Base-by-base conservation (phyloP, 371 early-diverging fungal genomes). In the Actinomortierella wolfii region DNA sequence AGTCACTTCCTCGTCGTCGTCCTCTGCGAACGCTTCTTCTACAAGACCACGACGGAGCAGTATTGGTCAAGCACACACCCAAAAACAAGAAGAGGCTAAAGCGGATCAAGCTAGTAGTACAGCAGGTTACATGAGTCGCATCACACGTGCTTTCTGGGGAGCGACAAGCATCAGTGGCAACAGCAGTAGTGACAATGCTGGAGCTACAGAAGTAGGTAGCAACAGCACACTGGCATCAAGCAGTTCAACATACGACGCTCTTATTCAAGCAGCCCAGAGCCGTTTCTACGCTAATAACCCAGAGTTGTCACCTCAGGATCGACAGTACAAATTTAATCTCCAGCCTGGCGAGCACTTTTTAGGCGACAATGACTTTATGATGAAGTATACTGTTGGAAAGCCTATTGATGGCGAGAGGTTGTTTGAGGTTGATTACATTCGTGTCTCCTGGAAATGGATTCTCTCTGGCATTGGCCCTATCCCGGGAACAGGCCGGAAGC, bases 401-500 rank as follows among this genome's bases (percentile, higher is more conserved):
- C 34, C 34, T 34, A 34, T 34, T 11, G 34, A 34, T 11, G 11
- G 34, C 34, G 34, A 34, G 11, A 41, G 53, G 20, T 15, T 29
- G 23, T 41, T 60, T 49, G 46, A 56, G 57, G 62, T 71, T 20
- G 66, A 71, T 49, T 71, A 59, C 26, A 66, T 71, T 24, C 61
- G 73, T 0, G 73, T 55, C 9, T 65, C 73, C 17, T 71, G 73
- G 73, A 61, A 42, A 20, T 66, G 61, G 62, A 51, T 66, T 20
- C 17, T 58, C 1, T 61, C 66, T 13, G 73, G 73, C 9, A 39
- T 47, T 3, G 14, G 56, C 42, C 29, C 46, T 9, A 23, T 20
- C 9, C 24, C 8, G 21, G 34, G 34, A 6, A 34, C 34, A 4
- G 34, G 34, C 11, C 34, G 34, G 7, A 34, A 4, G 11, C 11